phyloP scores from a whole-genome alignment of 2,329 filamentous ascomycete species.

The Orbilia javanica region DNA sequence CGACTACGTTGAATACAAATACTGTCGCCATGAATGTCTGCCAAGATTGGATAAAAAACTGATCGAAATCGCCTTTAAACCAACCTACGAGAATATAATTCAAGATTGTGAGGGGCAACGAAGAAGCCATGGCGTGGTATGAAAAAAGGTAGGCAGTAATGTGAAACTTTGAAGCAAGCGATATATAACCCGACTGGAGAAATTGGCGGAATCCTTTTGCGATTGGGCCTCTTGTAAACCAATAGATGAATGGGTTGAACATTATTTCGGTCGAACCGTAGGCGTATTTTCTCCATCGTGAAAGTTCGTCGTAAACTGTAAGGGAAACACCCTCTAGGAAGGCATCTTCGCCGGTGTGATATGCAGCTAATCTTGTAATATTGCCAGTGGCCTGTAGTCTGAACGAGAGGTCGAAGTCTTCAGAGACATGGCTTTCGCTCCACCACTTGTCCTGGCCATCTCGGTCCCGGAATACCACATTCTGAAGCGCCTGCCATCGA shows the following conservation, averaged over 20 bases:
- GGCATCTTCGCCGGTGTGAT: slow-evolving; percentile 72
- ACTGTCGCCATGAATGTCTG: slow-evolving; percentile 72
- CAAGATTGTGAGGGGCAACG: slow-evolving; percentile 75
- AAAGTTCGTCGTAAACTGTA: slow-evolving; percentile 79
- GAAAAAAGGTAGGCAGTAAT: slow-evolving; percentile 79
- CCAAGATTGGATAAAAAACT: slow-evolving; percentile 77
- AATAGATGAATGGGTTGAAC: slow-evolving; percentile 75
- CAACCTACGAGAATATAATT: slow-evolving; percentile 81
- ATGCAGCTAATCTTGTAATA: slow-evolving; percentile 76
- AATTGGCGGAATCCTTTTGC: slow-evolving; percentile 75
- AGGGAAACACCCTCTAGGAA: slow-evolving; percentile 81
- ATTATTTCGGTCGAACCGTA: slow-evolving; percentile 76
- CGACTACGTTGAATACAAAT: slow-evolving; percentile 72
- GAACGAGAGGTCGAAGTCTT: slow-evolving; percentile 82
- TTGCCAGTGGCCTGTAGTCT: slow-evolving; percentile 78
- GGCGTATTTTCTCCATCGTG: slow-evolving; percentile 75
- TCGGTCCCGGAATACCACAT: slow-evolving; percentile 69
- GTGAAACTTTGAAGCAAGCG: slow-evolving; percentile 76
- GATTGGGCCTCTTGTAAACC: slow-evolving; percentile 74
- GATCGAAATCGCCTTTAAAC: slow-evolving; percentile 76
- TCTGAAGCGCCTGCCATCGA: slow-evolving; percentile 76
- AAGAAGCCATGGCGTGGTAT: slow-evolving; percentile 78
- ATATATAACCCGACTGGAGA: slow-evolving; percentile 72
- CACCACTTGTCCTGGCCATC: slow-evolving; percentile 77
- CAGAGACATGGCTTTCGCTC: slow-evolving; percentile 81